These are phyloP conservation scores for Cryptococcus sp. DNA, from an alignment of 1,284 basidiomycete species.

Conservation along the genomic window DNA sequence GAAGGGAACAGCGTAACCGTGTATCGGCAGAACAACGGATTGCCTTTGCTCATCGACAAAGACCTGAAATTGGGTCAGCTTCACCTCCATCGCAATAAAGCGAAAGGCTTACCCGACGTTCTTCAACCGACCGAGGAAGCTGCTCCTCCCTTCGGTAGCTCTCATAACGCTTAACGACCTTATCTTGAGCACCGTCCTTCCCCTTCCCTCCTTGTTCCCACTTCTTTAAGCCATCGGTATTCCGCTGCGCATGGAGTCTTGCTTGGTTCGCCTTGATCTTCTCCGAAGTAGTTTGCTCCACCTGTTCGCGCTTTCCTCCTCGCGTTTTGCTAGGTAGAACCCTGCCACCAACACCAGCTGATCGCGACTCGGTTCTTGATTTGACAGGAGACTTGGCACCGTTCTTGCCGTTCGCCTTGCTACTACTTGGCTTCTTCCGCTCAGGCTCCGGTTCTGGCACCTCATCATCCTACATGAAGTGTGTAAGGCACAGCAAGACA, in stretches of 20 bases:
- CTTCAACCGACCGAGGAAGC: conserved; percentile 76
- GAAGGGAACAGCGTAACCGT: conserved; percentile 95
- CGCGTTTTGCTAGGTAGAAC: conserved; percentile 81
- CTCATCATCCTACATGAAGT: conserved; percentile 27
- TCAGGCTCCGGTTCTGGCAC: conserved; percentile 49
- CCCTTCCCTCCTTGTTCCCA: conserved; percentile 66
- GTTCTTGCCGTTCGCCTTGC: conserved; percentile 44
- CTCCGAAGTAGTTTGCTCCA: conserved; percentile 66
- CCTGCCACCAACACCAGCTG: conserved; percentile 66
- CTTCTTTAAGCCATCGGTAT: conserved; percentile 78
- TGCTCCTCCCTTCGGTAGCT: conserved; percentile 94
- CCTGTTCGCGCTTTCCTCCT: conserved; percentile 72
- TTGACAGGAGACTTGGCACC: conserved; percentile 20
- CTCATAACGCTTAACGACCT: conserved; percentile 93
- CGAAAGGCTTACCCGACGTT: conserved; percentile 63
- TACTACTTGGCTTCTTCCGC: conserved; percentile 63
- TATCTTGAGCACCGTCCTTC: conserved; percentile 67
- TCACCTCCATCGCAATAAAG: not conserved
- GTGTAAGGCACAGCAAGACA: not conserved
- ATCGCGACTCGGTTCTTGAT: conserved; percentile 36
- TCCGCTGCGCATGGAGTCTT: conserved; percentile 76
- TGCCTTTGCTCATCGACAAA: conserved; percentile 86
- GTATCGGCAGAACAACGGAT: conserved; percentile 87
- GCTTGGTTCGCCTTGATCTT: conserved; percentile 84
- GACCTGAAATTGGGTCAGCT: conserved; percentile 61